phyloP scores from a whole-genome alignment of 1,139 yeast species.

The Zygosaccharomyces sapae region DNA sequence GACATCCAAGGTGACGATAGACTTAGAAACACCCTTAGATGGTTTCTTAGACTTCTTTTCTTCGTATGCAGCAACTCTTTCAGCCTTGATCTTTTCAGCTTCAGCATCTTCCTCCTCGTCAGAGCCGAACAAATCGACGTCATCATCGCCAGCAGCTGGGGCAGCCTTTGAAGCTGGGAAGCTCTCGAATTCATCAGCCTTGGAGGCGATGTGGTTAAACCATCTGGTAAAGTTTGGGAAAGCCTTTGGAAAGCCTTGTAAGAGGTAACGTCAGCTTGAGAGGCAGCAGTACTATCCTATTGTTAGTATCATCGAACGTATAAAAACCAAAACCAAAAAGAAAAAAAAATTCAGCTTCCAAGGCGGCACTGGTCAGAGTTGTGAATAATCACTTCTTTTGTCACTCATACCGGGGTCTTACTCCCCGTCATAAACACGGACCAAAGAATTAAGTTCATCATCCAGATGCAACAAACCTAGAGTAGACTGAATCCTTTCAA shows the following conservation, averaged over 20 bases:
- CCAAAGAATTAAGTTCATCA: slow-evolving; percentile 74
- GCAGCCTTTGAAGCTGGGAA: slow-evolving; percentile 79
- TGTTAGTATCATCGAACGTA: slow-evolving; percentile 33
- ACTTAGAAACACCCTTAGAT: slow-evolving; percentile 98
- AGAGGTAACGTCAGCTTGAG: slow-evolving; percentile 94
- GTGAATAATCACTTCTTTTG: slow-evolving; percentile 23
- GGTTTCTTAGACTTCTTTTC: slow-evolving; percentile 97
- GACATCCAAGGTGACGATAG: slow-evolving; percentile 91
- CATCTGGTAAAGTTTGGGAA: slow-evolving; percentile 96
- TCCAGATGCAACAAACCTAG: slow-evolving; percentile 23
- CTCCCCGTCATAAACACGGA: slow-evolving; percentile 96
- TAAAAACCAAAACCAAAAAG: too few relatives aligned
- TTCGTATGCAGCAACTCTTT: slow-evolving; percentile 96
- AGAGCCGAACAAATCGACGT: slow-evolving; percentile 93
- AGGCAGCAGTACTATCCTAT: slow-evolving; percentile 60
- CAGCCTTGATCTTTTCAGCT: slow-evolving; percentile 94
- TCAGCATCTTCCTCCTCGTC: slow-evolving; percentile 89
- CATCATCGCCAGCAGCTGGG: slow-evolving; percentile 66
- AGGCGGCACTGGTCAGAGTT: slow-evolving; percentile 3
- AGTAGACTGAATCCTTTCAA: slow-evolving; percentile 1
- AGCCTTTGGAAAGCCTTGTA: slow-evolving; percentile 92
- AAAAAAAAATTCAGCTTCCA: neutral
- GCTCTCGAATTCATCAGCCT: slow-evolving; percentile 74
- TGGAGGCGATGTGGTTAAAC: slow-evolving; percentile 96
- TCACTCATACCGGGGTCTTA: slow-evolving; percentile 89